Base-by-base conservation (phyloP, 2,329 filamentous ascomycete genomes). In the Sporothrix variecibatus region DNA sequence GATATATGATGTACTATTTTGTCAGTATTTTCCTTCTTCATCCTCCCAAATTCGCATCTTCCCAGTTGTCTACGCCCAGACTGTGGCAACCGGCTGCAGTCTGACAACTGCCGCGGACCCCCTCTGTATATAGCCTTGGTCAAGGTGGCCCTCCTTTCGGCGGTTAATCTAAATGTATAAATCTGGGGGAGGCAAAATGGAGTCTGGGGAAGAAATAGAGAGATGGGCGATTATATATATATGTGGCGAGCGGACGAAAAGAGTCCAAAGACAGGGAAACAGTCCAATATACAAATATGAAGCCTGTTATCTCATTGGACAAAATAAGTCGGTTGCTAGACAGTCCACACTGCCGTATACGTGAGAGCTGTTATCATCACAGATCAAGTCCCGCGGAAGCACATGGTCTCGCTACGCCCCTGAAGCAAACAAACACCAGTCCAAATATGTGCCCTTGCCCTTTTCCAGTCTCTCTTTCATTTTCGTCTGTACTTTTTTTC, bases 91-190 rank as follows among this genome's bases (percentile, higher is more conserved):
- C 72, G 65, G 40, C 43, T 49, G 28, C 26, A 64, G 20, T n/a
- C 12, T 38, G 9, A 43, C 72, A 73, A 73, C 72, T 73, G 72
- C 72, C 72, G 72, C 40, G 31, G 49, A 31, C 62, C 15, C 38
- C 28, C 62, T 46, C 7, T 46, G 58, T 15, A 11, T 49, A 12
- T 38, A 4, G 38, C 23, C 60, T 64, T 40, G 62, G 62, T 20
- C 38, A 23, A 20, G 23, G 62, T 46, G 23, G 62, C 38, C 62
- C 62, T 28, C n/a, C 40, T 67, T 12, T 73, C 65, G 72, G 72
- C 72, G 53, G 72, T 64, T 73, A 73, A 73, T 73, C 12, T 73
- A 70, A 49, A 49, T 62, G 38, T 26, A 38, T 51, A 69, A 70
- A 69, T 62, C 64, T 58, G 64, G 65, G 72, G 56, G 34, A 69